phyloP scores from a whole-genome alignment of 2,329 filamentous ascomycete species.

The Botrytis hyacinthi region DNA sequence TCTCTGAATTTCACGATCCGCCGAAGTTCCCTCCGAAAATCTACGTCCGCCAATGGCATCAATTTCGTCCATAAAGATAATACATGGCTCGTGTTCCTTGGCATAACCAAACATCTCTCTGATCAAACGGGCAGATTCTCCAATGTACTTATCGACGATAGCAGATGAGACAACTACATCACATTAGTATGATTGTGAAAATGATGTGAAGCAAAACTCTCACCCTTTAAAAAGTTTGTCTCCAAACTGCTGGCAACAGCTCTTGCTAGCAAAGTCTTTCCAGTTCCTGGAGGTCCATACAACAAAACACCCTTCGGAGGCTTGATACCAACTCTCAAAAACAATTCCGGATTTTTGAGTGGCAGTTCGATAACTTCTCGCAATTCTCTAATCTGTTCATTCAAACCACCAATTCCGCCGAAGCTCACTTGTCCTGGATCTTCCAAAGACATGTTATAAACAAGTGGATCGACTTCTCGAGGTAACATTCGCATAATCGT shows the following conservation, averaged over 20 bases:
- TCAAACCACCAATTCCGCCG: conserved; percentile 93
- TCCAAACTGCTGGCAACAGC: conserved; percentile 95
- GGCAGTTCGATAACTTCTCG: conserved; percentile 97
- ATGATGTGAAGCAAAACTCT: conserved; percentile 24
- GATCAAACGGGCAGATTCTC: conserved; percentile 94
- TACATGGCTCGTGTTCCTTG: conserved; percentile 98
- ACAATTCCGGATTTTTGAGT: conserved; percentile 97
- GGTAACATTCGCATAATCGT: conserved; percentile 99
- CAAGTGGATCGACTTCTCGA: conserved; percentile 94
- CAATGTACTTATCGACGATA: conserved; percentile 99
- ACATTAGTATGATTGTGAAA: conserved; percentile 26
- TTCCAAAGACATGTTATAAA: conserved; percentile 99
- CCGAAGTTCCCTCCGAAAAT: conserved; percentile 96
- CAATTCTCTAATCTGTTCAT: conserved; percentile 96
- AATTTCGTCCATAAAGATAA: conserved; percentile 99
- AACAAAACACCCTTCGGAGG: conserved; percentile 95
- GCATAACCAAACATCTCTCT: conserved; percentile 99
- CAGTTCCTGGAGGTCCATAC: conserved; percentile 94
- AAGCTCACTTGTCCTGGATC: conserved; percentile 98
- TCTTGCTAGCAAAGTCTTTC: conserved; percentile 91
- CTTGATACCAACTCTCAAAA: conserved; percentile 96
- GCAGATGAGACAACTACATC: conserved; percentile 87
- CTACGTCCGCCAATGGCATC: conserved; percentile 95
- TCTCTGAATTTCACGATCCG: conserved; percentile 96
- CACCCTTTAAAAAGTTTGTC: conserved; percentile 97